phyloP scores from a whole-genome alignment of 352 stramenopile genomes.

The Aphanomyces cochlioides region DNA sequence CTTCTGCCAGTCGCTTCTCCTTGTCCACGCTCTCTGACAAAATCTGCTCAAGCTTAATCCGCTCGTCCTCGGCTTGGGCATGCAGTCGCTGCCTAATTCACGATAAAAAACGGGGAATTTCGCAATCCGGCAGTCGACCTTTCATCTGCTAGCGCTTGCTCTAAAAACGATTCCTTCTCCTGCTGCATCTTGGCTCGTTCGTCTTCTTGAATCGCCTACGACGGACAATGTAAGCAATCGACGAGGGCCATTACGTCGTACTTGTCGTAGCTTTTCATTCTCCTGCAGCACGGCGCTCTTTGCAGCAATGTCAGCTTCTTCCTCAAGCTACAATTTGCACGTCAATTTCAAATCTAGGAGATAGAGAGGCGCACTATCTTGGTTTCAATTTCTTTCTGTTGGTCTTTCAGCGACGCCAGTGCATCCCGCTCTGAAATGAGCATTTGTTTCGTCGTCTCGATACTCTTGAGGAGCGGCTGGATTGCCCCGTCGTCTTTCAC shows the following conservation, averaged over 20 bases:
- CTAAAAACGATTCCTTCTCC: slow-evolving; percentile 58
- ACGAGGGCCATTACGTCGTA: not conserved
- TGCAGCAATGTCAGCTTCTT: slow-evolving; percentile 65
- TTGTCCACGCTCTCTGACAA: slow-evolving; percentile 60
- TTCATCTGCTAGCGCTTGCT: slow-evolving; percentile 62
- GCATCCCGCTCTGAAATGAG: slow-evolving; percentile 49
- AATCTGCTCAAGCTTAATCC: slow-evolving; percentile 45
- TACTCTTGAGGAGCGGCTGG: slow-evolving; percentile 22
- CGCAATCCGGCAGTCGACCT: slow-evolving; percentile 24
- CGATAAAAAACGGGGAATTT: no score
- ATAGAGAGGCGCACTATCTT: slow-evolving; percentile 40
- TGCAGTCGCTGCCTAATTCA: slow-evolving; percentile 41
- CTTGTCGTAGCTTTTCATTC: slow-evolving; percentile 59
- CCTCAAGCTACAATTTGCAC: slow-evolving; percentile 35
- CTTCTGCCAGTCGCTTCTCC: slow-evolving; percentile 70
- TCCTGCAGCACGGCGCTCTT: slow-evolving; percentile 73
- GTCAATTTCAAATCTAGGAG: not conserved
- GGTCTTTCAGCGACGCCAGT: slow-evolving; percentile 52
- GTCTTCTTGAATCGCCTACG: slow-evolving; percentile 67
- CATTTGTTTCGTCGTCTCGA: slow-evolving; percentile 31
- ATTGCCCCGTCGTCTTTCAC: slow-evolving; percentile 30
- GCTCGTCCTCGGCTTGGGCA: slow-evolving; percentile 54
- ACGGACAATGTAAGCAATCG: no score
- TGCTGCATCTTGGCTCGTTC: slow-evolving; percentile 79
- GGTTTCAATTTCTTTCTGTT: slow-evolving; percentile 57